Evolutionary conservation across 768 basidiomycete species (phyloP).

Genomic region (Ephemerocybe angulata): DNA sequence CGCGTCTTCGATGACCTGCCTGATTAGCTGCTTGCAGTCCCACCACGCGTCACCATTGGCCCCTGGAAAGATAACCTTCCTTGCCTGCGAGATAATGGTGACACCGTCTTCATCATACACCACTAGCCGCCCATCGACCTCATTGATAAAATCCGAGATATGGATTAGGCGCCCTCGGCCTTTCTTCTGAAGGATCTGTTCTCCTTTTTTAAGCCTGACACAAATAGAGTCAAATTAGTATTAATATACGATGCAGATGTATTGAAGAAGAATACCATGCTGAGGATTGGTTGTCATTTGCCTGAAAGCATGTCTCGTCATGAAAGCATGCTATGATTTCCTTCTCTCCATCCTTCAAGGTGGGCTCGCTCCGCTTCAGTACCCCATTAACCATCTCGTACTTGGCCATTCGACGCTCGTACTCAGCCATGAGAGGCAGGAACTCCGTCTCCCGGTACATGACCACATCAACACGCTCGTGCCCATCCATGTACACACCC

Average conservation of each 20-base stretch:
- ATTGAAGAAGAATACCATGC: conserved; percentile 7
- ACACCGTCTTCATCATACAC: conserved; percentile 20
- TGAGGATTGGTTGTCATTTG: conserved; percentile 17
- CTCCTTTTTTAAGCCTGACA: conserved; percentile 10
- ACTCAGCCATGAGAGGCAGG: conserved; percentile 22
- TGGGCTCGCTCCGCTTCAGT: conserved; percentile 16
- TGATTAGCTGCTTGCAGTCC: conserved; percentile 32
- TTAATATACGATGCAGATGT: not conserved
- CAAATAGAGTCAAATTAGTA: not conserved
- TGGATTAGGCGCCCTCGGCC: conserved; percentile 33
- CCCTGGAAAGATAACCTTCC: conserved; percentile 35
- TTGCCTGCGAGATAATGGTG: conserved; percentile 25
- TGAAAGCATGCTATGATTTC: conserved; percentile 27
- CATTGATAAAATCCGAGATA: conserved; percentile 39
- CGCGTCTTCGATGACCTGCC: conserved; percentile 27
- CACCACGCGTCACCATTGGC: conserved; percentile 35
- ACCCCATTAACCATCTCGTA: conserved; percentile 17
- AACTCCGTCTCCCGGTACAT: conserved; percentile 27
- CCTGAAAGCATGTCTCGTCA: conserved; percentile 29
- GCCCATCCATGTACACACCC: conserved; percentile 26
- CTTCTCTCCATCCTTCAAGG: conserved; percentile 18
- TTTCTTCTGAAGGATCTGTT: conserved; percentile 27
- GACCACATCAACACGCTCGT: conserved; percentile 33
- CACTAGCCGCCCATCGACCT: conserved; percentile 29
- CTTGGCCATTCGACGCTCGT: conserved; percentile 13